Base-by-base conservation (phyloP, 1,284 basidiomycete genomes). In the Tremellales sp. region DNA sequence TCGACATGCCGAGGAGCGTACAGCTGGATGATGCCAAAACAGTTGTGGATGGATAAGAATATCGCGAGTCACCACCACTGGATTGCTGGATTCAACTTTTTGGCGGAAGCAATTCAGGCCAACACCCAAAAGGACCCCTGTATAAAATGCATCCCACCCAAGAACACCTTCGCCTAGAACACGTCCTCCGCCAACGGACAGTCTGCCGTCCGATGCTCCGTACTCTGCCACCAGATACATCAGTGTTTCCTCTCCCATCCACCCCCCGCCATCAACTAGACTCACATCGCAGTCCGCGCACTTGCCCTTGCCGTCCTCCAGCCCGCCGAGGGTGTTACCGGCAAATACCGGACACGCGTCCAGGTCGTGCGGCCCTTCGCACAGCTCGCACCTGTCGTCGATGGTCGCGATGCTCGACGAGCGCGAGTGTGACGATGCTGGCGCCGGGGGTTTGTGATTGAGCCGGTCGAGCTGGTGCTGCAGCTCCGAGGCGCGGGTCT, bases 401-500 rank as follows among this genome's bases (percentile, higher is more conserved):
- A 9, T 18, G 6, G 37, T 39, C 9, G 8, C 43, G 31, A 51
- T 48, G 38, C 33, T 36, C 16, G 35, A 40, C 54, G 43, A 4
- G 51, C 31, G 14, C 58, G 40, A 8, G 36, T 54, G 26, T 53
- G 45, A 5, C 35, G 25, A 32, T 36, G 39, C 26, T 33, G 29
- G 34, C 41, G 3, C 21, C 22, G 18, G 19, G 22, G 43, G 34
- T 24, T 43, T 47, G 34, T 43, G 45, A 16, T 52, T 43, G 24
- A 44, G 45, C 38, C 46, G 35, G 36, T 48, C 59, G 36, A 60
- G 44, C 34, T 68, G 60, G 21, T 60, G 57, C 58, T 86, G 86
- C 38, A 87, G 74, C 3, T 80, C 79, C 55, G 87, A 82, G 32
- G 93, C 72, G 61, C 91, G 87, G 59, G 83, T 83, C 66, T 94